These are phyloP conservation scores for Rhytidhysteron rufulum DNA, from an alignment of 2,329 filamentous ascomycete genomes.

Conservation along the genomic window DNA sequence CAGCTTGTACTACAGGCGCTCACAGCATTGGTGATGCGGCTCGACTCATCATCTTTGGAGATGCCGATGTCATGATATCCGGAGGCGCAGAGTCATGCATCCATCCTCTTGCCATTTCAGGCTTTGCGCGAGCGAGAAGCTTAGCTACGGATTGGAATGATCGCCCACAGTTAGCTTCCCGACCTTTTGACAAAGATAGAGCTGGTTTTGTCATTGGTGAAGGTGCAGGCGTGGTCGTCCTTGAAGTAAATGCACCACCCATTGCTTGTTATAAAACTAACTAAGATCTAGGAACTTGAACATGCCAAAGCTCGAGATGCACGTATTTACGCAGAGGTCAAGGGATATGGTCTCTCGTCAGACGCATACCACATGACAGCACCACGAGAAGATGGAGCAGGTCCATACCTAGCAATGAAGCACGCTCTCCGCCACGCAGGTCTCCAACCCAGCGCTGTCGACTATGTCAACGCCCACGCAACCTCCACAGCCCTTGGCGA, in stretches of 20 bases:
- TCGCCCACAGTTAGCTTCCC: conserved; percentile 64
- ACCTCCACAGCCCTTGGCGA: conserved; percentile 86
- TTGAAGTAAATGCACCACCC: conserved; percentile 56
- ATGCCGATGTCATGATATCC: conserved; percentile 94
- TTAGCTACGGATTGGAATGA: conserved; percentile 79
- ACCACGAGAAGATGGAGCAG: conserved; percentile 75
- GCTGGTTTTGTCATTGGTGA: conserved; percentile 91
- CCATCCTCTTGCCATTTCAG: conserved; percentile 86
- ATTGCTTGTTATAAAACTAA: background rate
- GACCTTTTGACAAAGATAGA: conserved; percentile 79
- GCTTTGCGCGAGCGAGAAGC: conserved; percentile 84
- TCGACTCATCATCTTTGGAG: conserved; percentile 85
- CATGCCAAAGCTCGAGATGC: conserved; percentile 79
- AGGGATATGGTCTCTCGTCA: conserved; percentile 83
- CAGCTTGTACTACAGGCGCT: conserved; percentile 92
- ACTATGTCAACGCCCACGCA: conserved; percentile 95
- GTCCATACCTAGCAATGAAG: conserved; percentile 81
- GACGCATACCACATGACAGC: conserved; percentile 95
- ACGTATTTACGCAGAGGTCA: conserved; percentile 81
- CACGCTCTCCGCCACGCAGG: conserved; percentile 71
- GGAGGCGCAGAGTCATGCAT: conserved; percentile 94
- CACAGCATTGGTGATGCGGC: conserved; percentile 92
- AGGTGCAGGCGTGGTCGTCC: conserved; percentile 79
- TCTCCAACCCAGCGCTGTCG: conserved; percentile 65
- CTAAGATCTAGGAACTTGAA: conserved; percentile 61